Percentiles rank a stretch among this genome's conserved stretches.
Evolutionary conservation across 495 filamentous ascomycete genomes (phyloP).

Genomic region (Aspergillus asperescens): DNA sequence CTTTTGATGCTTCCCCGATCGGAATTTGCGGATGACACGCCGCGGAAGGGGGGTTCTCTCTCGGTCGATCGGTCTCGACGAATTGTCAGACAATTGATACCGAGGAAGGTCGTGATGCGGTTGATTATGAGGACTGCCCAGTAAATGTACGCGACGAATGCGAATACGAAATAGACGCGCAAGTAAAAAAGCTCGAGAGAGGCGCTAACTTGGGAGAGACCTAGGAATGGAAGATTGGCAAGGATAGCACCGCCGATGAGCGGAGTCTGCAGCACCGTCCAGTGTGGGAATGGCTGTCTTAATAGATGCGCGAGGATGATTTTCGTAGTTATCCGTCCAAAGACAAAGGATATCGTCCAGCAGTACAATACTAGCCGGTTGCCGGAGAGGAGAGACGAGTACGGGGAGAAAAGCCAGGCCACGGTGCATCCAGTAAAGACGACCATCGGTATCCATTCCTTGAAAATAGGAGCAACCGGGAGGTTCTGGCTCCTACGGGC

Average conservation of each 20-base stretch:
- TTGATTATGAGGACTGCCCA: slow-evolving; percentile 91
- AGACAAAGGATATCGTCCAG: slow-evolving; percentile 89
- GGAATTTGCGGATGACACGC: slow-evolving; percentile 25
- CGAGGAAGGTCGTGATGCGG: slow-evolving; percentile 85
- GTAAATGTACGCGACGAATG: slow-evolving; percentile 75
- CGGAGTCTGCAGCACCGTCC: slow-evolving; percentile 85
- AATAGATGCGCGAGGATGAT: slow-evolving; percentile 96
- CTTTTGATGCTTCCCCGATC: slow-evolving; percentile 17
- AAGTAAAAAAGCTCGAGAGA: slow-evolving; percentile 73
- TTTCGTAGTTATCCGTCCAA: slow-evolving; percentile 99
- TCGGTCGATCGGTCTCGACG: slow-evolving; percentile 50
- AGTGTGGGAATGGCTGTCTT: slow-evolving; percentile 90
- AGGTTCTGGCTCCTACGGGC: slow-evolving; percentile 67
- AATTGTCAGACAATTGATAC: slow-evolving; percentile 91
- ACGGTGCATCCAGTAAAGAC: slow-evolving; percentile 67
- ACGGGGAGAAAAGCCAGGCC: slow-evolving; percentile 82
- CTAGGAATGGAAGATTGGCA: slow-evolving; percentile 74
- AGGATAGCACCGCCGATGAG: slow-evolving; percentile 79
- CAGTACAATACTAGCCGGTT: slow-evolving; percentile 92
- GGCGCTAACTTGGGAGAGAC: slow-evolving; percentile 57
- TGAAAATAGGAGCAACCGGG: slow-evolving; percentile 77
- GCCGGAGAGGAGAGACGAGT: slow-evolving; percentile 69
- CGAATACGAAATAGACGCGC: slow-evolving; percentile 72
- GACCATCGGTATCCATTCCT: slow-evolving; percentile 90
- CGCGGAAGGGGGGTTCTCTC: slow-evolving; percentile 38